Evolutionary conservation across 2,329 filamentous ascomycete genomes (phyloP), one percentile per base, ranked within the genome.

Genomic region (Botrytis deweyae): DNA sequence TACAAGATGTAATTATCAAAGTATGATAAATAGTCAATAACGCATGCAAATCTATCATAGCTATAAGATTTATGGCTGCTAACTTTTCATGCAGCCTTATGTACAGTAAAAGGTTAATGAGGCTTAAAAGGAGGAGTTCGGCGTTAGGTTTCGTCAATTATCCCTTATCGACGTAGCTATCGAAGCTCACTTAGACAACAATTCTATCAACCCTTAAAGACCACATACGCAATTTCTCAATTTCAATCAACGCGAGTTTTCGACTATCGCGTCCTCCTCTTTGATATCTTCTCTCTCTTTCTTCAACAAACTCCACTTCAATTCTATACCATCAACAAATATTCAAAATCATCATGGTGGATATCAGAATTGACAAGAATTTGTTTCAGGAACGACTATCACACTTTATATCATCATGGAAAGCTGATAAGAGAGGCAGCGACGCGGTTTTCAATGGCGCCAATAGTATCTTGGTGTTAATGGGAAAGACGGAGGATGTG

Each of bases 301-400:
- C 71, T 73, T 63, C 69, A 61, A 64, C 72, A 70, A 65, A 40
- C 69, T 73, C 72, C 55, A 75, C 59, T 69, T 72, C 58, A 65
- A 69, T 73, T 76, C 75, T 78, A 75, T 75, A 74, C 78, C 78
- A 80, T 79, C 77, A 72, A 70, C 72, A 74, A n/a, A 76, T 68
- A 40, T 38, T 64, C 74, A 40, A 42, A 59, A 68, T 59, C 65
- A 78, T 65, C 73, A 81, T 81, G 89, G 88, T 87, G 81, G 93
- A 97, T 84, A 97, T 99, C 85, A 93, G 93, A 85, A 98, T 99
- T 86, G 95, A 98, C 87, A 93, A 92, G 86, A 91, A 92, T 84
- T 87, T 91, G 83, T 99, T 99, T 86, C 95, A 97, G 84, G 95
- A 96, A 86, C 95, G 96, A 82, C 88, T 98, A 78, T 91, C 91